phyloP scores from a whole-genome alignment of 306 rosid genomes.

The Vigna hirtella region DNA sequence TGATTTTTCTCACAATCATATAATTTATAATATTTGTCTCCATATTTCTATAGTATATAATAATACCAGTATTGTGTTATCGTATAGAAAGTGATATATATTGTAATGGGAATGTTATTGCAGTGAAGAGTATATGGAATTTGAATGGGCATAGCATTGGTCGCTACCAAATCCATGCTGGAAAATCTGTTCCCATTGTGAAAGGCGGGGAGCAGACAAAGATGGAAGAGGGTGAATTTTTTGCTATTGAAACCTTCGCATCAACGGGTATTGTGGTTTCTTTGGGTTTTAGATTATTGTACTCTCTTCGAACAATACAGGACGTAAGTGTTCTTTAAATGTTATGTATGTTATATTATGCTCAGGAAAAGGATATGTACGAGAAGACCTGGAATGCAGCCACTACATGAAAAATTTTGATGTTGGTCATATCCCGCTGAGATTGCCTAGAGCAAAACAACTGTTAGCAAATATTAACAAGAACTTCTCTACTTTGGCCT shows the following conservation, averaged over 20 bases:
- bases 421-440: conserved; percentile 86
- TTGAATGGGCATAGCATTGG: conserved; percentile 99
- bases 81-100: conserved; percentile 16
- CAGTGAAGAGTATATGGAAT: conserved; percentile 95
- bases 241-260: conserved; percentile 92
- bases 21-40: too few species aligned
- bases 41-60: too few species aligned
- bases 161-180: conserved; percentile 97
- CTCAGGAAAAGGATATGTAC: conserved; percentile 91
- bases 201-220: conserved; percentile 99
- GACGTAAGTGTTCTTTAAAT: conserved; percentile 27
- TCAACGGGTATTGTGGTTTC: conserved; percentile 76
- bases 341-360: conserved; percentile 14
- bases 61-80: conserved; percentile 4
- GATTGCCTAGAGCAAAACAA: conserved; percentile 95
- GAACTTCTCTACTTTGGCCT: conserved; percentile 91
- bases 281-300: conserved; percentile 16
- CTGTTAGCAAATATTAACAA: conserved; percentile 83
- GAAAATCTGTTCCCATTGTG: conserved; percentile 92
- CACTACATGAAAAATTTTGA: conserved; percentile 98
- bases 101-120: conserved; percentile 40
- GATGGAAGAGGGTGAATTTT: conserved; percentile 99
- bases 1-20: too few species aligned
- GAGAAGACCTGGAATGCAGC: conserved; percentile 99
- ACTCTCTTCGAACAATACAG: conserved; percentile 32